Evolutionary conservation across 2,329 filamentous ascomycete genomes (phyloP), one percentile per base, ranked within the genome.

Genomic region (Hirsutella thompsonii): DNA sequence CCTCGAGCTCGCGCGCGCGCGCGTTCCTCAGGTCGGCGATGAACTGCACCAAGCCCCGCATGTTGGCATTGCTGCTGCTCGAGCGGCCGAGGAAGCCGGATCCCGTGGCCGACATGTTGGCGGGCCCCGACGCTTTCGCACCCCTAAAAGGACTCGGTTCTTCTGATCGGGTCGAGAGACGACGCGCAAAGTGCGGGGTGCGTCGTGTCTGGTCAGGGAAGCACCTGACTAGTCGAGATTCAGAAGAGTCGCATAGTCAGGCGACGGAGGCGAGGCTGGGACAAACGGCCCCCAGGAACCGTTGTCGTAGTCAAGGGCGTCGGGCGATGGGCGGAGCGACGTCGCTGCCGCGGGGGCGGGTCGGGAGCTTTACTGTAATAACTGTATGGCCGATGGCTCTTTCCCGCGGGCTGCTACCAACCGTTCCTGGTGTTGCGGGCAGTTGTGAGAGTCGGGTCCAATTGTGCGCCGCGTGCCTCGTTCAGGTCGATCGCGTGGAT

Each of bases 21-120:
- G 92, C 92, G 62, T 98, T 98, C 59, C 92, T 74, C 55, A 98
- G 63, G 61, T 98, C 92, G 46, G 92, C 92, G 60, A 98, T 98
- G 68, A 98, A 98, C 60, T 95, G 93, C 37, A 98, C 92, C 52
- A 98, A 71, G 21, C 92, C 90, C 51, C 78, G 75, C 78, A 82
- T 82, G 56, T 81, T 81, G 33, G 76, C 70, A 59, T 75, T 80
- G 58, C 68, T 77, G 52, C 67, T 76, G 55, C 67, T 76, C 50
- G 77, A 81, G 49, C 78, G 76, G 68, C 76, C 74, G 46, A 82
- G 69, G 48, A 81, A 82, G 60, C 76, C 73, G 54, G 68, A 64
- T 23, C 67, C 64, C n/a, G 69, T 63, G 41, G 72, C 70, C 53
- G 74, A 70, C 74, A 78, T 78, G 48, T 47, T 59, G 56, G 47